These are phyloP conservation scores for Arabidopsis arenosa DNA, from an alignment of 345 rosid species.

Conservation along the genomic window DNA sequence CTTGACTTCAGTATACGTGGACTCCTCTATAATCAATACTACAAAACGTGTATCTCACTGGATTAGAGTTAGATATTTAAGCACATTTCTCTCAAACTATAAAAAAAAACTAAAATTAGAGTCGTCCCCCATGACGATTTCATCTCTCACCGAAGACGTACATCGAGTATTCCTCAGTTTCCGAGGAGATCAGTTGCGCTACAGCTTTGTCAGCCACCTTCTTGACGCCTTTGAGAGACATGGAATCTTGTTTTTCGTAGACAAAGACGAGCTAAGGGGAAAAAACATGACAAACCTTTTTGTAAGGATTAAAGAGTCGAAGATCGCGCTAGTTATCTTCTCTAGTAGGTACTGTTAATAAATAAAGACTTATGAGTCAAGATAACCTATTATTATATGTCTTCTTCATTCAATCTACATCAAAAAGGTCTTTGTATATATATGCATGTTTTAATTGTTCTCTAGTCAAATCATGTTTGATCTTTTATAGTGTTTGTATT, in stretches of 20 bases:
- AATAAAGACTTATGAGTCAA: not conserved
- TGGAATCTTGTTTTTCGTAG: not conserved
- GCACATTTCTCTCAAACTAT: too few relatives aligned
- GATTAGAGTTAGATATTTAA: too few relatives aligned
- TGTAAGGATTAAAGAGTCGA: conserved; percentile 21
- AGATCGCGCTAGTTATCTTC: conserved; percentile 9
- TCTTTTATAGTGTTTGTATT: not conserved
- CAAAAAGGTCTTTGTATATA: not conserved
- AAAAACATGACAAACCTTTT: not conserved
- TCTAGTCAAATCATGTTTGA: not conserved
- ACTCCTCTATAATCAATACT: too few relatives aligned
- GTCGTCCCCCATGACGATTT: too few relatives aligned
- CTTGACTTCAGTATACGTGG: too few relatives aligned
- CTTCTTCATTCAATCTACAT: not conserved
- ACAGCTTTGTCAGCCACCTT: conserved; percentile 11
- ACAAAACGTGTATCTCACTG: too few relatives aligned
- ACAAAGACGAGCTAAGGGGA: not conserved
- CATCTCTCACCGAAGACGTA: not conserved
- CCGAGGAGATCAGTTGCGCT: conserved; percentile 6
- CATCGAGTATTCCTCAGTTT: conserved; percentile 10
- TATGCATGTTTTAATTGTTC: not conserved
- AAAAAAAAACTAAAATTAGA: too few relatives aligned
- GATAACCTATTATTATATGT: not conserved
- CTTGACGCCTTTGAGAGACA: conserved; percentile 12
- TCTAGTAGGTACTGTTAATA: not conserved